Evolutionary conservation across 768 basidiomycete species (phyloP), one percentile per base, ranked within the genome.

Genomic region (Floccularia luteovirens): DNA sequence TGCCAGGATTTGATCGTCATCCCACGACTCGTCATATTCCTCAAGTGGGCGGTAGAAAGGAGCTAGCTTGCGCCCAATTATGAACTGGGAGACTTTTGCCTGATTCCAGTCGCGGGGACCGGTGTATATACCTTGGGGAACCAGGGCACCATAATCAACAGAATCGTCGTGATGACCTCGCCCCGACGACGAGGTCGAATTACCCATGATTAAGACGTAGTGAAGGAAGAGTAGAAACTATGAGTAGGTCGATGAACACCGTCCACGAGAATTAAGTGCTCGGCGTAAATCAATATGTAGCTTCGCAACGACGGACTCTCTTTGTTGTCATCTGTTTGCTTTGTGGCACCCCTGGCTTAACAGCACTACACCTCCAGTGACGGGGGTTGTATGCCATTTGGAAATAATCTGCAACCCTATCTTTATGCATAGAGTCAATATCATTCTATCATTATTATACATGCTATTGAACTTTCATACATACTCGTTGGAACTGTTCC

Each of bases 41-140:
- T 96, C 91, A 31, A 99, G 70, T 10, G 96, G 94, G 24, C 91
- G 77, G 60, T 97, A 98, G 64, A 97, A 98, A 1, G 96, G 96
- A 1, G 93, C 91, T 30, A 99, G 76, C 53, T 75, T 82, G 58
- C 90, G 81, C 50, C 88, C 82, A 52, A 82, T 67, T 58, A 99
- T 91, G 55, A 94, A 75, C 61, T 88, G 82, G 45, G 85, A 81
- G 47, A 94, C 92, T 44, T 88, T 65, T 39, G 77, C 60, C 50
- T 92, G 87, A 57, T 90, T 91, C 83, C 91, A 97, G 63, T 97
- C 93, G 54, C 75, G 74, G 33, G 75, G 65, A 17, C 82, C 86
- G 14, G 86, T 81, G 66, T 93, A 93, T 46, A 91, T 76, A 53
- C 89, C 90, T 52, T 90, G 86, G 14, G 90, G 90, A 40, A 74